These are phyloP conservation scores for Populus tremula DNA, from an alignment of 345 rosid species.

Conservation along the genomic window DNA sequence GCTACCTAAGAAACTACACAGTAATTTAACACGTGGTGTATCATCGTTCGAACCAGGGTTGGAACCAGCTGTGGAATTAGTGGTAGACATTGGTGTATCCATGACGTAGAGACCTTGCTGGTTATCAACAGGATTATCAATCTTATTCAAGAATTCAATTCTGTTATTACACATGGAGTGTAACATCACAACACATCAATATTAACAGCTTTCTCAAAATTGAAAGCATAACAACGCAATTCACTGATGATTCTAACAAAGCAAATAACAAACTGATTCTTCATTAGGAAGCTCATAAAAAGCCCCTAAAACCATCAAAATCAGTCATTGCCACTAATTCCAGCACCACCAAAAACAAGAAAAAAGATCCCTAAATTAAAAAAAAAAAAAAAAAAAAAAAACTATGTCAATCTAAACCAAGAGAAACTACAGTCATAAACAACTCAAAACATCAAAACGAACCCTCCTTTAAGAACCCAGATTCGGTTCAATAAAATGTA, in stretches of 20 bases:
- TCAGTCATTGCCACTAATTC: conserved; percentile 2
- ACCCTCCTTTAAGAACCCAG: neutral
- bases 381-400: neutral
- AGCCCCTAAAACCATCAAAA: conserved; percentile 21
- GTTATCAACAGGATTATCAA: conserved; percentile 21
- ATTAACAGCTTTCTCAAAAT: conserved; percentile 8
- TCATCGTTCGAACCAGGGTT: conserved; percentile 59
- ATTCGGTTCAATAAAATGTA: neutral
- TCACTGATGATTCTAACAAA: conserved; percentile 22
- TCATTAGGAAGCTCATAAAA: conserved; percentile 22
- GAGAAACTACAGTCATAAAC: neutral
- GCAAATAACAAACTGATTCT: conserved; percentile 21
- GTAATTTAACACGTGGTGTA: conserved; percentile 63
- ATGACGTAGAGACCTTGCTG: conserved; percentile 30
- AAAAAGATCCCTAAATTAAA: neutral
- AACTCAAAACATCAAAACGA: neutral
- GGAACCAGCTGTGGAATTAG: conserved; percentile 34
- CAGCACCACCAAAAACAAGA: neutral
- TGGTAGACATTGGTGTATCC: conserved; percentile 50
- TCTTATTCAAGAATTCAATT: conserved; percentile 28
- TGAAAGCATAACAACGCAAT: conserved; percentile 19
- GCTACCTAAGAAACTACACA: conserved; percentile 90
- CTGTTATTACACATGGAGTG: conserved; percentile 55
- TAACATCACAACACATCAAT: conserved; percentile 20
- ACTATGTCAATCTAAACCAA: neutral